Evolutionary conservation across 129 eudicot genomes (phyloP).

Genomic region (Escallonia rubra): DNA sequence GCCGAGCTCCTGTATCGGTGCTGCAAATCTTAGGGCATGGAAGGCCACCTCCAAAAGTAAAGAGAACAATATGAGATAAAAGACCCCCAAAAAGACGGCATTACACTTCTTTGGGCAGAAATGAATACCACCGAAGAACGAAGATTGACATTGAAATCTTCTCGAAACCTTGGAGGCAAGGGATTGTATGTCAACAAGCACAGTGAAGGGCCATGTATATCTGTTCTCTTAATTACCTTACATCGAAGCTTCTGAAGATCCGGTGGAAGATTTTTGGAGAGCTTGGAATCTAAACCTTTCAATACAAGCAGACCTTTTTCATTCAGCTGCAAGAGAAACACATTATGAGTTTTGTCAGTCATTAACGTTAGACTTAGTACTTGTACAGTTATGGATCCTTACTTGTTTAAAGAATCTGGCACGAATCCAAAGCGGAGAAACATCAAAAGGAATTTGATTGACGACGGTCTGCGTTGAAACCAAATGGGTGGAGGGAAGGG

Average conservation of each 20-base stretch:
- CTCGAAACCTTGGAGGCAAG: too few relatives aligned
- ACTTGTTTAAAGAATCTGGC: conserved; percentile 65
- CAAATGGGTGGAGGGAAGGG: conserved; percentile 56
- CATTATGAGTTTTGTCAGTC: neutral
- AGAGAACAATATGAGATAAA: too few relatives aligned
- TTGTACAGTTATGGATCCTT: neutral
- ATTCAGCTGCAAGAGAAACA: conserved; percentile 39
- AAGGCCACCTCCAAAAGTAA: conserved; percentile 37
- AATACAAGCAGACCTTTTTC: conserved; percentile 66
- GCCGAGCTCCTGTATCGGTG: conserved; percentile 47
- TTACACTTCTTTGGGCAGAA: too few relatives aligned
- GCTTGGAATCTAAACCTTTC: conserved; percentile 66
- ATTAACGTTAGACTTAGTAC: neutral
- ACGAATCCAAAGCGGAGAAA: conserved; percentile 55
- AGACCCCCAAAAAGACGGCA: too few relatives aligned
- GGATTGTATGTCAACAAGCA: too few relatives aligned
- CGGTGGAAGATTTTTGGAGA: conserved; percentile 59
- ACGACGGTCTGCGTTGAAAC: conserved; percentile 45
- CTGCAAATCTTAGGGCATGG: conserved; percentile 52
- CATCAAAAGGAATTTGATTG: conserved; percentile 49
- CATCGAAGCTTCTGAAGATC: conserved; percentile 79
- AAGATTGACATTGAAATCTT: too few relatives aligned
- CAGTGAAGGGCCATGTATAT: too few relatives aligned
- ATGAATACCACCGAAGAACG: too few relatives aligned
- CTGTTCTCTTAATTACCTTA: conserved; percentile 34